Evolutionary conservation across 2,329 filamentous ascomycete genomes (phyloP).

Genomic region (Xylariaceae sp.): DNA sequence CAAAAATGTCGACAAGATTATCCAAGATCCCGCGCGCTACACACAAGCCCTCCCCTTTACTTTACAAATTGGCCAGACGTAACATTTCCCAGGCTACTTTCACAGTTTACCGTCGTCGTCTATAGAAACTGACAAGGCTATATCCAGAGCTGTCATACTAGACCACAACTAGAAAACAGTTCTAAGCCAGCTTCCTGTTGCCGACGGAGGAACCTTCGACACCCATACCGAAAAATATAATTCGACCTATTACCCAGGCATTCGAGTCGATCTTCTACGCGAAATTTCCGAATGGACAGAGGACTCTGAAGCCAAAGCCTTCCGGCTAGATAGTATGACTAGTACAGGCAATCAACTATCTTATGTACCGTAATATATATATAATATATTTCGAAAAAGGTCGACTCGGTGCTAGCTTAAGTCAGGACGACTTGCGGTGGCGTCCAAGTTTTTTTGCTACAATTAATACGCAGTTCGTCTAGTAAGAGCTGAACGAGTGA

Average conservation of each 20-base stretch:
- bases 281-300: constrained; percentile 36
- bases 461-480: constrained; percentile 40
- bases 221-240: constrained; percentile 36
- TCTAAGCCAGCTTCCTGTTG: too few relatives aligned
- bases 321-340: constrained; percentile 42
- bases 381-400: constrained; percentile 1
- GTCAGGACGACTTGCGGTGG: constrained; percentile 42
- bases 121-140: too few relatives aligned
- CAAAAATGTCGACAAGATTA: too few relatives aligned
- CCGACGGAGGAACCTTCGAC: too few relatives aligned
- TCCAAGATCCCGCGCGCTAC: too few relatives aligned
- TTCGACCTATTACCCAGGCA: constrained; percentile 36
- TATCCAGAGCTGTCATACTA: too few relatives aligned
- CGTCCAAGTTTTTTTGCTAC: constrained; percentile 44
- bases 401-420: constrained; percentile 37
- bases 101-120: too few relatives aligned
- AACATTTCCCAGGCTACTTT: too few relatives aligned
- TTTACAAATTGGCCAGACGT: too few relatives aligned
- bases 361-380: constrained; percentile 35
- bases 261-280: constrained; percentile 37
- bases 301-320: constrained; percentile 26
- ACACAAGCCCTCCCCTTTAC: too few relatives aligned
- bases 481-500: constrained; percentile 55
- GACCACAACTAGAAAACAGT: too few relatives aligned
- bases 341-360: constrained; percentile 44